phyloP scores from a whole-genome alignment of 2,329 filamentous ascomycete genomes.

The Didymella pomorum region DNA sequence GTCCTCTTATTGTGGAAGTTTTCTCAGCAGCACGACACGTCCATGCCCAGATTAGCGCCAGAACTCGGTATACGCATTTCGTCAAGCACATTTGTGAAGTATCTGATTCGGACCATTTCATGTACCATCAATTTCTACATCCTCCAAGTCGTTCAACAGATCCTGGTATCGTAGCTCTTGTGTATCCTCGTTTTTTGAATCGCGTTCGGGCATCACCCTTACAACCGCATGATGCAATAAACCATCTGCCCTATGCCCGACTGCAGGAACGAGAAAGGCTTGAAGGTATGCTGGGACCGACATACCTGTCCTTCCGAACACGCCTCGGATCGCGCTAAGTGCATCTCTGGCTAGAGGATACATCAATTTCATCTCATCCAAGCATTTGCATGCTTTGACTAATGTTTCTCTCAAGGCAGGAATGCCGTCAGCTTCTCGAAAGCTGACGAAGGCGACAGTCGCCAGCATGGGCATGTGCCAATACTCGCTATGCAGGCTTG shows the following conservation, averaged over 20 bases:
- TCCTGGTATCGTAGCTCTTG: neutral
- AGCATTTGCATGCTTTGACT: neutral
- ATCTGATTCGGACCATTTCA: neutral
- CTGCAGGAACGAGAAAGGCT: neutral
- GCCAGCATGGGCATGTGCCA: neutral
- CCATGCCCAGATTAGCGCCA: too few relatives aligned
- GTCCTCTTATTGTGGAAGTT: too few relatives aligned
- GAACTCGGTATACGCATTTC: too few relatives aligned
- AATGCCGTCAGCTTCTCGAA: neutral
- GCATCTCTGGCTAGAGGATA: neutral
- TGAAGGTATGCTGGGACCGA: neutral
- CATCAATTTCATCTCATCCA: neutral
- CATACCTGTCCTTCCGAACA: neutral
- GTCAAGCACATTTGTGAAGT: too few relatives aligned
- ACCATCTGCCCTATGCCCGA: neutral
- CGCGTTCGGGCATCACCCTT: neutral
- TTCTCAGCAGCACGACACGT: too few relatives aligned
- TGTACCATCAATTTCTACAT: neutral
- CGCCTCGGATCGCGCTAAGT: neutral
- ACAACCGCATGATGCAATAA: neutral
- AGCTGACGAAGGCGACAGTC: neutral
- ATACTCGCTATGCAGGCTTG: neutral
- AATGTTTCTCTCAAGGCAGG: neutral
- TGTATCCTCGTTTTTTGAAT: neutral
- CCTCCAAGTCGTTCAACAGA: neutral